Base-by-base conservation (phyloP, 805 yeast species). In the Saturnispora ahearnii region DNA sequence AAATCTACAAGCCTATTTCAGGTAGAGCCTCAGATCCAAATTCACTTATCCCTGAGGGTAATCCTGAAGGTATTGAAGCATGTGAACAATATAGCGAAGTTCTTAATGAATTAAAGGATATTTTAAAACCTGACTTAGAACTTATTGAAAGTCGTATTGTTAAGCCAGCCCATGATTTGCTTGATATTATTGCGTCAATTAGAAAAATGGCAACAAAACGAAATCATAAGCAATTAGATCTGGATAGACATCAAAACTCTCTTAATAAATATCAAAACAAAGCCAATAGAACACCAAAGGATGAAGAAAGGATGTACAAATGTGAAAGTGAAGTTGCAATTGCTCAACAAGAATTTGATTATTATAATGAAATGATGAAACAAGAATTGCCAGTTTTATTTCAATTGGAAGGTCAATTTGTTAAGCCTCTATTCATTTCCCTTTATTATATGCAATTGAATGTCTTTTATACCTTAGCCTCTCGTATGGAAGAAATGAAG, bases 361-460 rank as follows among this genome's bases (percentile, higher is more conserved):
- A 91, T 71, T 93, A 86, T 72, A 95, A 93, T 68, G 95, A 93
- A 55, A 81, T 93, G 87, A 74, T 95, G 68, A 91, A 90, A 70
- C 79, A 75, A 36, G 98, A 93, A 67, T 73, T 93, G 53, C 99
- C 99, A 22, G 70, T 85, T 41, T 72, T 93, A 63, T 93, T 93
- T 68, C 80, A 78, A 60, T 73, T 93, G 68, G 96, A 93, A 67
- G 86, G 89, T 4, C 93, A 89, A 60, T 88, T 93, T 64, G 90
- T 93, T 63, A 84, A 82, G 62, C 99, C 99, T 18, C 73, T 93
- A 60, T 93, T 93, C 70, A 93, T 91, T 60, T 84, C 95, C 49
- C 83, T 93, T 67, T 93, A 93, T 70, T 93, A 81, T 74, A 93
- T 93, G 98, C 99, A 93, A 72, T 78, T 93, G 73, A 93, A 93